Evolutionary conservation across 2,329 filamentous ascomycete genomes (phyloP).

Genomic region (Aulographum hederae): DNA sequence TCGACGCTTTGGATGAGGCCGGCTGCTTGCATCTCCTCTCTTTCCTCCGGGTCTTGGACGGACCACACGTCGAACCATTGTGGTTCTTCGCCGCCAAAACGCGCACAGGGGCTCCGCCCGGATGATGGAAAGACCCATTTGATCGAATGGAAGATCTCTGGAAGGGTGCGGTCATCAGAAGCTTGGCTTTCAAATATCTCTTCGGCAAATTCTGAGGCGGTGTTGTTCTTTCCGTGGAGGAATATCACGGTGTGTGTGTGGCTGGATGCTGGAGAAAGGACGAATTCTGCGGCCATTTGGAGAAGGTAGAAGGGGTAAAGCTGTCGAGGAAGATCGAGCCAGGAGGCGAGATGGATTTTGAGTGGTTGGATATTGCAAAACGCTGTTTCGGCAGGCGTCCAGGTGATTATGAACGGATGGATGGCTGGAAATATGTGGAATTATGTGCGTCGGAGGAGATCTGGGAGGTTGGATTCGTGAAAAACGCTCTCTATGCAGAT

Average conservation of each 20-base stretch:
- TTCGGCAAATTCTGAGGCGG: conserved; percentile 15
- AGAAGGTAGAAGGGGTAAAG: too few species aligned
- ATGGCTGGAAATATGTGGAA: too few species aligned
- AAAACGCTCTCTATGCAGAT: too few species aligned
- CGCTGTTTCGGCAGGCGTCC: too few species aligned
- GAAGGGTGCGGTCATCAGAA: conserved; percentile 11
- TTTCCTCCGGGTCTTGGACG: conserved; percentile 11
- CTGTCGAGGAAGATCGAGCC: too few species aligned
- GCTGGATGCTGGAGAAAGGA: too few species aligned
- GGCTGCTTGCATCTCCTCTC: conserved; percentile 8
- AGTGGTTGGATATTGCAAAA: too few species aligned
- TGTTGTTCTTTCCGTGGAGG: conserved; percentile 25
- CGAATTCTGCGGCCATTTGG: too few species aligned
- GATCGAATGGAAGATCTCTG: conserved; percentile 13
- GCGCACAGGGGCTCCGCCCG: conserved; percentile 7
- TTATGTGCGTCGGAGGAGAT: too few species aligned
- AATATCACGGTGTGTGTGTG: conserved; percentile 28
- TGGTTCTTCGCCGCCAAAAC: conserved; percentile 10
- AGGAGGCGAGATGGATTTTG: too few species aligned
- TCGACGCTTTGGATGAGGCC: conserved; percentile 9
- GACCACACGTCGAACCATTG: conserved; percentile 22
- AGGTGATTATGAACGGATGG: too few species aligned
- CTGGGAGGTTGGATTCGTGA: too few species aligned
- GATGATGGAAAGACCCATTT: conserved; percentile 21
- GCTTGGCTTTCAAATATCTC: conserved; percentile 22